These are phyloP conservation scores for Gloeostereum incarnatum DNA, from an alignment of 768 basidiomycete genomes.

Conservation along the genomic window DNA sequence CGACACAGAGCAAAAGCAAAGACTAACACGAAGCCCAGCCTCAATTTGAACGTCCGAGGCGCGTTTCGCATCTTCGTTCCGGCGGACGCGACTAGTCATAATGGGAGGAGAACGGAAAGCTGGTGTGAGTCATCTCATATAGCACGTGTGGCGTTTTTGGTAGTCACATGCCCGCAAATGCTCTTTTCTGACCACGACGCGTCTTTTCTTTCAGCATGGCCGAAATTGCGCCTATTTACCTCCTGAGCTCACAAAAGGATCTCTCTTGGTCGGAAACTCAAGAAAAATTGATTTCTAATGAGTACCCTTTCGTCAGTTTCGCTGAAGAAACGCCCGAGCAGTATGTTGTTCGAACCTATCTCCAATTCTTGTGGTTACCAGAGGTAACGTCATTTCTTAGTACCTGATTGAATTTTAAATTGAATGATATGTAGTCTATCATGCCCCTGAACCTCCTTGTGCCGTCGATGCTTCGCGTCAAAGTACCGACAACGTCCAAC, in stretches of 20 bases:
- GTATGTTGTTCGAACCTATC: slow-evolving; percentile 54
- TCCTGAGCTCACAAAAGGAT: too few relatives aligned
- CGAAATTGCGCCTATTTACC: too few relatives aligned
- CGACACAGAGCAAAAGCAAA: slow-evolving; percentile 4
- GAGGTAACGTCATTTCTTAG: slow-evolving; percentile 32
- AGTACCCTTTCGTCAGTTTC: slow-evolving; percentile 43
- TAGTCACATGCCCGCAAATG: too few relatives aligned
- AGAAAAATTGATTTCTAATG: slow-evolving; percentile 45
- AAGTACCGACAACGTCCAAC: slow-evolving; percentile 19
- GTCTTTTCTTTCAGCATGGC: too few relatives aligned
- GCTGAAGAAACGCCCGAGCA: slow-evolving; percentile 41
- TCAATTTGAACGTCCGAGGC: slow-evolving; percentile 52
- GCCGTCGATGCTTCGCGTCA: slow-evolving; percentile 45
- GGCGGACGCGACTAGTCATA: slow-evolving; percentile 33
- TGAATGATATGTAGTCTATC: slow-evolving; percentile 39
- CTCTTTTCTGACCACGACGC: too few relatives aligned
- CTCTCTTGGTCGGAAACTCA: slow-evolving; percentile 48
- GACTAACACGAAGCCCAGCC: slow-evolving; percentile 46
- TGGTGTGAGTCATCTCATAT: too few relatives aligned
- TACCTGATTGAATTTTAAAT: slow-evolving; percentile 1
- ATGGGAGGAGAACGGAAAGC: too few relatives aligned
- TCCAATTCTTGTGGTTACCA: slow-evolving; percentile 74
- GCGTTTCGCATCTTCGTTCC: slow-evolving; percentile 44
- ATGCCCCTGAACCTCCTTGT: slow-evolving; percentile 56
- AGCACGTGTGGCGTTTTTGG: too few relatives aligned